These are phyloP conservation scores for Delphinella strobiligena DNA, from an alignment of 2,329 filamentous ascomycete genomes.

Conservation along the genomic window DNA sequence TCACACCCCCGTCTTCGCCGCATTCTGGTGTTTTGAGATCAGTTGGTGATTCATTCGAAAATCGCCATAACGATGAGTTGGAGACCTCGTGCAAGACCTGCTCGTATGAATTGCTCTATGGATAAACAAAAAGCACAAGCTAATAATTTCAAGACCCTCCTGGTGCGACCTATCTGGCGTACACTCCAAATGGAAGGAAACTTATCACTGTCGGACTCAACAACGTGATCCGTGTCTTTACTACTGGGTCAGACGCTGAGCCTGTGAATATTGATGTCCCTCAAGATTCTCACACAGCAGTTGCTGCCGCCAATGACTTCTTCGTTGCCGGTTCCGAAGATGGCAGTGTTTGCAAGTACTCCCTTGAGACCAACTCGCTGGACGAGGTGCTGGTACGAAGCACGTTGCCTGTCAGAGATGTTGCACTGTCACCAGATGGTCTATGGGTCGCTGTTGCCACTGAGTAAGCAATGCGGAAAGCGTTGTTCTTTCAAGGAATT, in stretches of 20 bases:
- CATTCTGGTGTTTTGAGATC: background rate
- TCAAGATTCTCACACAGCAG: slow-evolving; percentile 70
- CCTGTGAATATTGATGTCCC: slow-evolving; percentile 86
- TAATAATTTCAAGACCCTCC: slow-evolving; percentile 50
- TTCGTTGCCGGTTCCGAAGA: slow-evolving; percentile 89
- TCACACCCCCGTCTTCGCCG: background rate
- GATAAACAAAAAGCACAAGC: slow-evolving; percentile 4
- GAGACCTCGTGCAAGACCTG: slow-evolving; percentile 50
- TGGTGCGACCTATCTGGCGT: slow-evolving; percentile 75
- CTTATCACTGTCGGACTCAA: slow-evolving; percentile 88
- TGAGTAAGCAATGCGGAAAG: slow-evolving; percentile 54
- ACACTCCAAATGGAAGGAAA: slow-evolving; percentile 77
- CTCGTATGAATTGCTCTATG: slow-evolving; percentile 29
- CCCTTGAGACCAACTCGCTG: slow-evolving; percentile 60
- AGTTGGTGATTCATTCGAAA: background rate
- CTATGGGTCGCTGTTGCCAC: slow-evolving; percentile 93
- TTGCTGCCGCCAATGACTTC: slow-evolving; percentile 65
- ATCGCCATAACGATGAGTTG: slow-evolving; percentile 17
- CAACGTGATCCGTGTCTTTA: slow-evolving; percentile 86
- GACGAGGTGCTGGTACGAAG: slow-evolving; percentile 74
- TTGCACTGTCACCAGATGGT: slow-evolving; percentile 68
- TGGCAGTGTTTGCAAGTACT: slow-evolving; percentile 89
- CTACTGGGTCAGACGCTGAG: slow-evolving; percentile 82
- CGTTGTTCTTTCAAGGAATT: too few relatives aligned
- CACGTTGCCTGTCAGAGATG: slow-evolving; percentile 74